Conservation (phyloP, 2,329 filamentous ascomycete species). For the Cercospora canescens region DNA sequence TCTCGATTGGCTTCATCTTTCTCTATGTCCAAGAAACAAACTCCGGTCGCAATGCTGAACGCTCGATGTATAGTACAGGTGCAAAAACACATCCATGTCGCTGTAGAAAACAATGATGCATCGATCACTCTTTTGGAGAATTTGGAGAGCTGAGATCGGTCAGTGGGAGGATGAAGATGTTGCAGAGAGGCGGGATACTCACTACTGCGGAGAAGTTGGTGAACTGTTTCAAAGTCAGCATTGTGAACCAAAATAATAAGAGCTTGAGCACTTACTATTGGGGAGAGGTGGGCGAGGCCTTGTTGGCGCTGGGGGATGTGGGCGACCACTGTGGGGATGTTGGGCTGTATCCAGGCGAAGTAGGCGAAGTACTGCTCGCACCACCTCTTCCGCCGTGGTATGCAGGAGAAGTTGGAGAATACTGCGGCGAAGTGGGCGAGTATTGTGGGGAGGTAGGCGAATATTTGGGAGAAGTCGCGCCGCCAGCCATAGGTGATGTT, state of each 20-base stretch:
- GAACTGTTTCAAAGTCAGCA: neutral
- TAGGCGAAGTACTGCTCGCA: neutral
- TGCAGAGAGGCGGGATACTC: neutral
- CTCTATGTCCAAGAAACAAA: slow-evolving; percentile 24
- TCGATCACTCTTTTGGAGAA: slow-evolving; percentile 5
- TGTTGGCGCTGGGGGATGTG: slow-evolving; percentile 40
- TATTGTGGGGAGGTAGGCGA: slow-evolving; percentile 40
- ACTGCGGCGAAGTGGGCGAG: slow-evolving; percentile 63
- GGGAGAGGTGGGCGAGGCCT: slow-evolving; percentile 50
- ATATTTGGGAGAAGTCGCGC: slow-evolving; percentile 35
- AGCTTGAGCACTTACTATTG: slow-evolving; percentile 45
- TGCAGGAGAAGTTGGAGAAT: slow-evolving; percentile 61
- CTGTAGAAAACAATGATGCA: neutral
- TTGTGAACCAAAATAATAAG: slow-evolving; percentile 2
- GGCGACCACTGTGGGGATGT: slow-evolving; percentile 62
- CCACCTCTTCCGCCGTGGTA: slow-evolving; percentile 3
- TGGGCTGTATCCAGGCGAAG: slow-evolving; percentile 57
- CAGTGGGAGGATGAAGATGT: slow-evolving; percentile 26
- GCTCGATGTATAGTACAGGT: slow-evolving; percentile 14
- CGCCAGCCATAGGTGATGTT: slow-evolving; percentile 6
- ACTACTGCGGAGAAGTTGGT: neutral
- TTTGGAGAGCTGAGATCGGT: slow-evolving; percentile 2
- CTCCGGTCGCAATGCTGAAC: slow-evolving; percentile 21
- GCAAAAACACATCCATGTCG: neutral
- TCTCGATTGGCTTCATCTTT: slow-evolving; percentile 16